These are phyloP conservation scores for Takashimella koratensis DNA, from an alignment of 1,284 basidiomycete species.

Conservation along the genomic window DNA sequence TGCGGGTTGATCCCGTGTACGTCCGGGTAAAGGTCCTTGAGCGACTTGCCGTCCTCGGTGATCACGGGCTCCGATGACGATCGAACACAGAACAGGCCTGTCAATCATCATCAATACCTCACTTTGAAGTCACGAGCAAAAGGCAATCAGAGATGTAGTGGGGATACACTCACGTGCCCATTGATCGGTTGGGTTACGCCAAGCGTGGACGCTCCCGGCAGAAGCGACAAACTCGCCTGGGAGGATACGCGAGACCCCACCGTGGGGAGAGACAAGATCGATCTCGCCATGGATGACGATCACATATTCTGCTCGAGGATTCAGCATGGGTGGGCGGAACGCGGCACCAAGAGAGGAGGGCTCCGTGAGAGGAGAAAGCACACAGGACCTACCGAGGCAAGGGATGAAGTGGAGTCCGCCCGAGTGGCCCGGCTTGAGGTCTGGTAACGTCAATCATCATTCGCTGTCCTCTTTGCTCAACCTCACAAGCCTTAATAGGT, in stretches of 20 bases:
- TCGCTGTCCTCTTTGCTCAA: too few relatives aligned
- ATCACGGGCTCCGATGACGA: neutral
- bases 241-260: neutral
- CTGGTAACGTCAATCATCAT: too few relatives aligned
- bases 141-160: too few relatives aligned
- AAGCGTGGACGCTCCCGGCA: neutral
- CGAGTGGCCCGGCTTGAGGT: neutral
- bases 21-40: neutral
- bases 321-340: too few relatives aligned
- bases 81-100: neutral
- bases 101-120: too few relatives aligned
- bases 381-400: neutral
- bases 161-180: neutral
- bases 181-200: neutral
- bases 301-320: neutral
- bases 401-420: too few relatives aligned
- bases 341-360: too few relatives aligned
- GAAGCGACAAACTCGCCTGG: neutral
- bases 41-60: neutral
- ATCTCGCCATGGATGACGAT: neutral
- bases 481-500: too few relatives aligned
- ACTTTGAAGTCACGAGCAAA: too few relatives aligned
- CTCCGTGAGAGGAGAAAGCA: too few relatives aligned
- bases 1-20: neutral
- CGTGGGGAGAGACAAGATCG: neutral